Base-by-base conservation (phyloP, 306 rosid genomes). In the Pueraria montana region DNA sequence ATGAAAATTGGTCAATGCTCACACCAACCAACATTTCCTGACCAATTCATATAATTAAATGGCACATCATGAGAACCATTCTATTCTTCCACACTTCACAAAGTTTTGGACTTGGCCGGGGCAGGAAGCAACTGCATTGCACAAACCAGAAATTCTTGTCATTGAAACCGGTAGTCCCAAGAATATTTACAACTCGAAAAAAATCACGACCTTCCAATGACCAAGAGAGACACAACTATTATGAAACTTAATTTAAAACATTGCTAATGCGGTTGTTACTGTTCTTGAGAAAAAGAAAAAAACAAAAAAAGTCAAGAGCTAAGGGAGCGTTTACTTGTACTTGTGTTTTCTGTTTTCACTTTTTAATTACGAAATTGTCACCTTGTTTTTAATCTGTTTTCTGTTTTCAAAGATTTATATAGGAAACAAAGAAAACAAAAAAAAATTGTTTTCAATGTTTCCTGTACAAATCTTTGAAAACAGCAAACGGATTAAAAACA, bases 61-160 rank as follows among this genome's bases (percentile, higher is more conserved):
- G 58, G 80, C 46, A 84, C 84, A 68, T 46, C 76, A 20, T 6
- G 45, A 53, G 36, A 76, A 61, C 49, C 81, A 48, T n/a, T 42
- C 50, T 21, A 18, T 63, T 72, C 80, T 74, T 70, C 84, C 73
- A 32, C 21, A 84, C 84, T 84, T 92, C 86, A 96, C 4, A 85
- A 79, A 50, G 92, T 59, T 86, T 96, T 96, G 66, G 97, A 82
- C 84, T 93, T 96, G 43, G 83, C 79, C 0, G 94, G 87, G 24
- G 94, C 86, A 23, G 99, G 98, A 82, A 93, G 98, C 87, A 93
- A 89, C 99, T 96, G 92, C 90, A 88, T 68, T 40, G 63, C 26
- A 83, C 50, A 82, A 84, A 69, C 82, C 84, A 85, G 24, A 63
- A 38, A 72, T 71, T 63, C 30, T 72, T 20, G 61, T 86, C 40